These are phyloP conservation scores for Fulvia fulva DNA, from an alignment of 2,329 filamentous ascomycete genomes.

Conservation along the genomic window DNA sequence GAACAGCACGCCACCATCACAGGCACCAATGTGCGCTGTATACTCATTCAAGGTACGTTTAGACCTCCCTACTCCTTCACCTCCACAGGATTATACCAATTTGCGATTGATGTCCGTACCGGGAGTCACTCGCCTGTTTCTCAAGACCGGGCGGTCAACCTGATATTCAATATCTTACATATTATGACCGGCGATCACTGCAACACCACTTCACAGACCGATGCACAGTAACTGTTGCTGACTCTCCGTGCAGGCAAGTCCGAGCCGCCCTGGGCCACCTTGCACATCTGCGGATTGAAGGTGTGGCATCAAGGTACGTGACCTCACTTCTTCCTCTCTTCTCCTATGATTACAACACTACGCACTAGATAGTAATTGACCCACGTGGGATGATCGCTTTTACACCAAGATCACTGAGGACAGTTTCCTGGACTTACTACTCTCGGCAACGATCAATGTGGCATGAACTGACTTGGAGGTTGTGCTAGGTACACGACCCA, in stretches of 20 bases:
- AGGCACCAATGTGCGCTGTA: neutral
- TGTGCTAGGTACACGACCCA: neutral
- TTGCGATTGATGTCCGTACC: conserved; percentile 90
- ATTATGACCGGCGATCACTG: conserved; percentile 65
- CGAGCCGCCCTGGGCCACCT: neutral
- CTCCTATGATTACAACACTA: conserved; percentile 63
- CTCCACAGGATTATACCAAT: conserved; percentile 82
- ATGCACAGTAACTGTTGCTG: neutral
- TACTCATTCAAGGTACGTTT: conserved; percentile 9
- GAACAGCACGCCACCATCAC: conserved; percentile 6
- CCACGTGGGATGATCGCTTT: conserved; percentile 33
- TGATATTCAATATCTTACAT: conserved; percentile 98
- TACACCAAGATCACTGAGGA: conserved; percentile 41
- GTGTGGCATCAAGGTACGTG: conserved; percentile 7
- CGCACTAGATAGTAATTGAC: conserved; percentile 55
- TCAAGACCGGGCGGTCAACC: conserved; percentile 67
- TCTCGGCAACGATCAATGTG: neutral
- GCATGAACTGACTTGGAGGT: neutral
- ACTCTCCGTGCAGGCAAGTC: neutral
- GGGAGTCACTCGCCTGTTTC: conserved; percentile 89
- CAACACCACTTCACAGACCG: neutral
- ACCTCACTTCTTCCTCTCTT: conserved; percentile 21
- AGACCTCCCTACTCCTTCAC: neutral
- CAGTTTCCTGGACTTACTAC: neutral
- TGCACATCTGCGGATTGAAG: neutral